These are phyloP conservation scores for Tritrichomonas foetus DNA, from an alignment of 208 protist genomes.

Conservation along the genomic window DNA sequence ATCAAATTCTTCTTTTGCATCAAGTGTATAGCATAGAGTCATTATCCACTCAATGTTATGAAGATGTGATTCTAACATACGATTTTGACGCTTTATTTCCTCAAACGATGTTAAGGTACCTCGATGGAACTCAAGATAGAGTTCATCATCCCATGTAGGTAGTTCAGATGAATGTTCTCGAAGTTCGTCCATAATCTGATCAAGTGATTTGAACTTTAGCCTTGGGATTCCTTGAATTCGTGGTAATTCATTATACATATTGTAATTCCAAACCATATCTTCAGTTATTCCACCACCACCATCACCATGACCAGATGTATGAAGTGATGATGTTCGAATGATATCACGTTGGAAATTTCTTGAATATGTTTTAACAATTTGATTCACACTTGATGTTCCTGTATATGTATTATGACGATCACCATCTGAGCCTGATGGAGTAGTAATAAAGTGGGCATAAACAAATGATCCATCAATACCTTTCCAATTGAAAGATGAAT, in stretches of 20 bases:
- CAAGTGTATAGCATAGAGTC: neutral
- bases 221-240: neutral
- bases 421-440: neutral
- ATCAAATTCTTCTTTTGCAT: neutral
- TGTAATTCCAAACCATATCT: slow-evolving; percentile 40
- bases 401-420: neutral
- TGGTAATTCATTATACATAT: neutral
- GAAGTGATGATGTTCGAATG: neutral
- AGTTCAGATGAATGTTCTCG: neutral
- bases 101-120: slow-evolving; percentile 41
- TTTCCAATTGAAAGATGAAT: slow-evolving; percentile 9
- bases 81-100: slow-evolving; percentile 21
- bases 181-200: neutral
- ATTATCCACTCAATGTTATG: neutral
- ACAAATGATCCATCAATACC: slow-evolving; percentile 21
- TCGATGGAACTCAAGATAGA: slow-evolving; percentile 45
- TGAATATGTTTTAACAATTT: neutral
- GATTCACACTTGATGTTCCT: neutral
- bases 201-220: neutral
- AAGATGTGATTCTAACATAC: neutral
- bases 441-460: neutral
- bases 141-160: neutral
- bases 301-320: slow-evolving; percentile 41
- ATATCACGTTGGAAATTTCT: neutral
- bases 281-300: slow-evolving; percentile 44